These are phyloP conservation scores for Cucumis hystrix DNA, from an alignment of 306 rosid species.

Conservation along the genomic window DNA sequence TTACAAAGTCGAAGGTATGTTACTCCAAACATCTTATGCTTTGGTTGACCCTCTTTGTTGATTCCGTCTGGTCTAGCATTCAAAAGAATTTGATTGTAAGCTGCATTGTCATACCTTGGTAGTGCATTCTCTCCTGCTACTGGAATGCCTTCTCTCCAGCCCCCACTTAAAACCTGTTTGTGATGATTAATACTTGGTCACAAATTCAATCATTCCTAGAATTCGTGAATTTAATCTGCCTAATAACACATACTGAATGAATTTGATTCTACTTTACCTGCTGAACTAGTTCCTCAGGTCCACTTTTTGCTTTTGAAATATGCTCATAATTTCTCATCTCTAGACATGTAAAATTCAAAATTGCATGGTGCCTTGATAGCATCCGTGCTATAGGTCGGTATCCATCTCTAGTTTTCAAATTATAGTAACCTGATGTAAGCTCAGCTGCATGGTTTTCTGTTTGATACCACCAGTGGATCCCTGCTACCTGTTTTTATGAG, in stretches of 20 bases:
- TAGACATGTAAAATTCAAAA: conserved; percentile 76
- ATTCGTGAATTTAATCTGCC: neutral
- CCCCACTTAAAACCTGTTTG: conserved; percentile 49
- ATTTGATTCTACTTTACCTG: conserved; percentile 31
- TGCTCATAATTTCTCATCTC: conserved; percentile 85
- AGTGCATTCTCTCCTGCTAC: conserved; percentile 97
- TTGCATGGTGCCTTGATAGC: conserved; percentile 55
- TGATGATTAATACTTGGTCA: neutral
- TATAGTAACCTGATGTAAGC: conserved; percentile 84
- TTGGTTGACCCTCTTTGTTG: conserved; percentile 36
- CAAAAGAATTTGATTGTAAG: conserved; percentile 66
- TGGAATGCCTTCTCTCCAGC: conserved; percentile 59
- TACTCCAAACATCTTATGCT: conserved; percentile 49
- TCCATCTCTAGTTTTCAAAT: conserved; percentile 63
- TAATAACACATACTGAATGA: neutral
- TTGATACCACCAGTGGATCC: conserved; percentile 95
- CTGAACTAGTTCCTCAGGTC: conserved; percentile 71
- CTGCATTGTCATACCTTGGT: conserved; percentile 41
- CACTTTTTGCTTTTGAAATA: conserved; percentile 36
- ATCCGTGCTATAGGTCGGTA: conserved; percentile 79
- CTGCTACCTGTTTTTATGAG: conserved; percentile 50
- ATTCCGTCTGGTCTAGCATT: conserved; percentile 82
- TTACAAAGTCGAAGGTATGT: conserved; percentile 66
- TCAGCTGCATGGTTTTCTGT: conserved; percentile 71
- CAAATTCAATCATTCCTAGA: neutral